These are phyloP conservation scores for Pharnaceum exiguum DNA, from an alignment of 148 eudicot species.

Conservation along the genomic window DNA sequence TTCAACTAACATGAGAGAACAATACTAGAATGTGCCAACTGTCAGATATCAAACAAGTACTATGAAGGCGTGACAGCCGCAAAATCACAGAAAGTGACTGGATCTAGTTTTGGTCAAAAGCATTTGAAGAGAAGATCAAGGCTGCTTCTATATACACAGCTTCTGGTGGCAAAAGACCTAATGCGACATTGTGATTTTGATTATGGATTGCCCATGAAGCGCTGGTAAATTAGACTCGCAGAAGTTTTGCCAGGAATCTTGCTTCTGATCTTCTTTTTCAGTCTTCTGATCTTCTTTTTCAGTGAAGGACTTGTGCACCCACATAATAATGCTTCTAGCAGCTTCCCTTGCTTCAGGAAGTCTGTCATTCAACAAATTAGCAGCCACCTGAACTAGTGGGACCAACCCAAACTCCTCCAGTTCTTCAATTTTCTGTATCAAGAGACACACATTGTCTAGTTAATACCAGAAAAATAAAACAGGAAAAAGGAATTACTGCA, in stretches of 20 bases:
- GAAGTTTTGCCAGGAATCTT: conserved; percentile 81
- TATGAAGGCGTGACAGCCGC: conserved; percentile 5
- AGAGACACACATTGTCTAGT: background rate
- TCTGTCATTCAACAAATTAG: conserved; percentile 67
- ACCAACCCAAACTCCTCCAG: conserved; percentile 71
- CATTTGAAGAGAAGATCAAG: conserved; percentile 22
- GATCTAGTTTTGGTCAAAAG: conserved; percentile 13
- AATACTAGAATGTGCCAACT: too few species aligned
- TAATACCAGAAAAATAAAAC: background rate
- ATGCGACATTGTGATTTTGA: conserved; percentile 43
- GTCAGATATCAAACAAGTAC: conserved; percentile 8
- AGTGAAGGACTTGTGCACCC: conserved; percentile 37
- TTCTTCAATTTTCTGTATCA: conserved; percentile 41
- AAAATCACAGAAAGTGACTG: conserved; percentile 9
- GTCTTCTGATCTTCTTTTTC: conserved; percentile 50
- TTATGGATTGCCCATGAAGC: conserved; percentile 62
- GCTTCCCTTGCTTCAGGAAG: conserved; percentile 99
- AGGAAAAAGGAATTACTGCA: background rate
- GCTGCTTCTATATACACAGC: conserved; percentile 16
- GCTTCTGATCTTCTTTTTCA: conserved; percentile 47
- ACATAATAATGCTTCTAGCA: conserved; percentile 58
- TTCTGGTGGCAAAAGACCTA: conserved; percentile 10
- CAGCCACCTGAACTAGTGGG: conserved; percentile 49
- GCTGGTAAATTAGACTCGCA: conserved; percentile 77
- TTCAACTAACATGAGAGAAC: too few species aligned